A percentile compares a stretch with the other conserved stretches of the same genome.
These are phyloP conservation scores for Populus hybrid DNA, from an alignment of 441 rosid genomes.

Conservation along the genomic window DNA sequence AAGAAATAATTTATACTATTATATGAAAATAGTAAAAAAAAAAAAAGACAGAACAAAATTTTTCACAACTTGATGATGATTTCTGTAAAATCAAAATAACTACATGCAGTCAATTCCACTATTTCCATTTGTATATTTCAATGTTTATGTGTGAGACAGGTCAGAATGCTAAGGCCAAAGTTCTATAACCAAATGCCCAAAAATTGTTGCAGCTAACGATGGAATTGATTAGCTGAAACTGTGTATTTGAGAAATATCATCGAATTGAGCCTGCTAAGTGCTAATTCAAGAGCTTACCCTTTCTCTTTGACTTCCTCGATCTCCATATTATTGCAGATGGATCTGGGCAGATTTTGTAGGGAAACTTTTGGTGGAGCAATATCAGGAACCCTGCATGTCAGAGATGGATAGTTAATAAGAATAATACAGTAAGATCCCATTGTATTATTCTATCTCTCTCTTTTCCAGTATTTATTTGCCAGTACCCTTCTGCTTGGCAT, in stretches of 20 bases:
- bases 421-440: not conserved
- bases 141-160: not conserved
- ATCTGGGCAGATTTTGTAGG: slow-evolving; percentile 45
- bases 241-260: not conserved
- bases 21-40: not conserved
- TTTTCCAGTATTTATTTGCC: no score
- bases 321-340: slow-evolving; percentile 28
- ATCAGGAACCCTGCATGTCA: slow-evolving; percentile 57
- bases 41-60: not conserved
- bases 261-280: not conserved
- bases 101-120: not conserved
- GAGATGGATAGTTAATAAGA: not conserved
- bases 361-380: slow-evolving; percentile 55
- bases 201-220: not conserved
- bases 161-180: not conserved
- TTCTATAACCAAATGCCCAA: not conserved
- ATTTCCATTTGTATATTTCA: not conserved
- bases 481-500: no score
- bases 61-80: not conserved
- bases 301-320: slow-evolving; percentile 27
- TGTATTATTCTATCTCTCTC: not conserved
- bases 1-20: not conserved
- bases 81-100: not conserved
- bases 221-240: not conserved
- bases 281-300: not conserved